phyloP scores from a whole-genome alignment of 2,329 filamentous ascomycete genomes.

The Diaporthe vaccinii region DNA sequence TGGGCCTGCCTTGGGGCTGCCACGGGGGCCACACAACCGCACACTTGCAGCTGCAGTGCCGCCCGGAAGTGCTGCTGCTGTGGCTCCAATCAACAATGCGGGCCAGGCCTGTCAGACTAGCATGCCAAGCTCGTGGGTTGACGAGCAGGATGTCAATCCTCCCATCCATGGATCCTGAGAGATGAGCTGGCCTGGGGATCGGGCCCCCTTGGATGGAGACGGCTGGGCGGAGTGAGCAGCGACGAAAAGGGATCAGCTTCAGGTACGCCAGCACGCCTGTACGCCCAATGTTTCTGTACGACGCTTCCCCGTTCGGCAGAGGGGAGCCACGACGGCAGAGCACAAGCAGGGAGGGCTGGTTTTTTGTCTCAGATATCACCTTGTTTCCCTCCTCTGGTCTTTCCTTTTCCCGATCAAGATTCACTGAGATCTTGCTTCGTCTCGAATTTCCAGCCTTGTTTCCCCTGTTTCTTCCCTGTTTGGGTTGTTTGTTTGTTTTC shows the following conservation, averaged over 20 bases:
- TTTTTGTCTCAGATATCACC: conserved; percentile 27
- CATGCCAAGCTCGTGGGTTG: conserved; percentile 16
- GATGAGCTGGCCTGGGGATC: conserved; percentile 21
- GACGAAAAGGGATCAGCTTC: neutral
- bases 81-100: conserved; percentile 23
- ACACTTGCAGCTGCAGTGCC: conserved; percentile 24
- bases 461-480: conserved; percentile 1
- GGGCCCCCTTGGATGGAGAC: conserved; percentile 15
- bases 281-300: conserved; percentile 3
- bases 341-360: neutral
- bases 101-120: conserved; percentile 23
- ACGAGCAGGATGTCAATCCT: conserved; percentile 18
- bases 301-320: conserved; percentile 10
- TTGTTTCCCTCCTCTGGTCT: neutral
- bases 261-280: neutral
- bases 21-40: neutral
- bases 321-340: neutral
- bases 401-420: conserved; percentile 20
- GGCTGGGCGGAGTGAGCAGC: conserved; percentile 2
- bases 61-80: conserved; percentile 8
- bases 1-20: neutral
- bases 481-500: conserved; percentile 23
- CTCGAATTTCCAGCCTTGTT: neutral
- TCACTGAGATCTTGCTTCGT: conserved; percentile 3
- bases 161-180: conserved; percentile 26